Evolutionary conservation across 2,329 filamentous ascomycete genomes (phyloP), one percentile per base, ranked within the genome.

Genomic region (Aureobasidium pullulans): DNA sequence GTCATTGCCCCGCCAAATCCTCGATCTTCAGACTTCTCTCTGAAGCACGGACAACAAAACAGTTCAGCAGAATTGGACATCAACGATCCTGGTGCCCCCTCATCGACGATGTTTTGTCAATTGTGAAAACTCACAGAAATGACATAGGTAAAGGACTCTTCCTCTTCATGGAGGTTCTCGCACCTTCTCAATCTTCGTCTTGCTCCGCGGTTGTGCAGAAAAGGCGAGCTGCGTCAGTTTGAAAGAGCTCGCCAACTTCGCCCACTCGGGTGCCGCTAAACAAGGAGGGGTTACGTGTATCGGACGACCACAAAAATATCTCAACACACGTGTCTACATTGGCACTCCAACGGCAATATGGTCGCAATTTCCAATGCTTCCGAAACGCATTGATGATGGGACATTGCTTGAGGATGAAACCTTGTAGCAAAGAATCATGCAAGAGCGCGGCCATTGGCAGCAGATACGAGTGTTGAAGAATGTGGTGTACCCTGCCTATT

Each of bases 11-110:
- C 54, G 40, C 54, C 54, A 58, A 58, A 58, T 58, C 23, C 44
- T 58, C 54, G 54, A 58, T 58, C 54, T 29, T 48, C 43, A 58
- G 36, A 44, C 39, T 44, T 49, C 53, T 57, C 16, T 46, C 44
- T 36, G 9, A n/a, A 13, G 53, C 54, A 58, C 54, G 23, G 54
- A 49, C 54, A 34, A 49, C 16, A 49, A 46, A 46, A 37, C 36
- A 48, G 23, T 42, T 49, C 54, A 49, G 31, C 54, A 49, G 23
- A 49, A 23, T 42, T 40, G 16, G 34, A 34, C 23, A 44, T 58
- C 54, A 48, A 48, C 54, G 54, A 58, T 58, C 54, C 34, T 48
- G 36, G 43, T 49, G 8, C 7, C 23, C n/a, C 23, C 7, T 32
- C 43, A 58, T 58, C 54, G 54, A 58, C 54, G 54, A 58, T 58